Base-by-base conservation (phyloP, 768 basidiomycete genomes). In the Hypholoma sublateritium region DNA sequence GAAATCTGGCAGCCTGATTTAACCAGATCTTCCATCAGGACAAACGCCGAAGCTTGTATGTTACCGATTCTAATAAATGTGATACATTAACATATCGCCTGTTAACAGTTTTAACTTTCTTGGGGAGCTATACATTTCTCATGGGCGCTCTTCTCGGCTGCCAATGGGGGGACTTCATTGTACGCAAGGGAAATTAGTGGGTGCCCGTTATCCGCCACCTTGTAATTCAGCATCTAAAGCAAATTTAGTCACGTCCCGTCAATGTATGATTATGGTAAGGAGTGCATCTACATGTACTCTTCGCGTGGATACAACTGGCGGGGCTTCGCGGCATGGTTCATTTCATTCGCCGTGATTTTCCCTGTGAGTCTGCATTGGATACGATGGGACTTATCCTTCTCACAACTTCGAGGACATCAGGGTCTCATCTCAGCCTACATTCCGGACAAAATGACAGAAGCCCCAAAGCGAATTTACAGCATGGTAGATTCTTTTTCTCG, bases 71-170 rank as follows among this genome's bases (percentile, higher is more conserved):
- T 25, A 11, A 17, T 19, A 34, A 32, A n/a, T 32, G 14, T 6
- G 7, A 28, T 41, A 4, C 24, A n/a, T 35, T 46, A 21, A 35
- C 41, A 8, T 12, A 32, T 2, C 16, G 13, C 12, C 1, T 9
- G 25, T 36, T 7, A 17, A 42, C 34, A 59, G 59, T 61, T 12
- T 49, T 61, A 9, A 61, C 56, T 5, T 61, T 61, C 57, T 39
- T 61, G 11, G 60, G 60, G 48, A 61, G 60, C 50, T 61, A 61
- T 21, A 61, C 60, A 5, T 61, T 61, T 44, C 50, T 61, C 14
- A 61, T 61, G 60, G 60, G 60, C 36, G 56, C 60, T 25, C 56
- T 61, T 19, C 56, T 61, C 34, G 60, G 60, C 8, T 61, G 60
- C 44, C 60, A 61, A 41, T 61, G 60, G 60, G 60, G 56, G 24